phyloP scores from a whole-genome alignment of 2,329 filamentous ascomycete species.

The Chaetomiaceae sp. region DNA sequence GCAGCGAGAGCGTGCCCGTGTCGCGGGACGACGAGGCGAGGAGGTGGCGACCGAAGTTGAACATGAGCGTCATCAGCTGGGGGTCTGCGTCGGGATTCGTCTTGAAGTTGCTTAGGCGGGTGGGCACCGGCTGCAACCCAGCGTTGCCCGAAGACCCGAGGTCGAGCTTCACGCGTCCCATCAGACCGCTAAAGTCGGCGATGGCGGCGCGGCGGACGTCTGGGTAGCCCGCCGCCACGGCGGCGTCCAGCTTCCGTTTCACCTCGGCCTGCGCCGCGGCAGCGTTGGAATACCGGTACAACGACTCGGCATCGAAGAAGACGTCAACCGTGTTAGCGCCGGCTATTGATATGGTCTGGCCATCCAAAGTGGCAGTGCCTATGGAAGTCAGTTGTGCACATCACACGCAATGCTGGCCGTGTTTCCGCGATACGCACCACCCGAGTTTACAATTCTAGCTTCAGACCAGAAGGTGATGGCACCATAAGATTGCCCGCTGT shows the following conservation, averaged over 20 bases:
- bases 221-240: not conserved
- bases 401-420: too few relatives aligned
- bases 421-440: not conserved
- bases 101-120: not conserved
- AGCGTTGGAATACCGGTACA: not conserved
- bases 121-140: not conserved
- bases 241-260: not conserved
- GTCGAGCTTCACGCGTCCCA: not conserved
- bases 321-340: not conserved
- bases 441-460: conserved; percentile 1
- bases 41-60: conserved; percentile 6
- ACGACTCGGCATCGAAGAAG: conserved; percentile 4
- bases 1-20: conserved; percentile 30
- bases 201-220: not conserved
- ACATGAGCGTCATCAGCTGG: conserved; percentile 2
- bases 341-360: not conserved
- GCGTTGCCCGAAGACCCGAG: not conserved
- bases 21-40: conserved; percentile 8
- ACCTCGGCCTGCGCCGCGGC: not conserved
- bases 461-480: conserved; percentile 4
- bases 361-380: conserved; percentile 1
- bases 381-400: not conserved
- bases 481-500: not conserved
- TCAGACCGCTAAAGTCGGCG: conserved; percentile 2
- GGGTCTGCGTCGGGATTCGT: not conserved